phyloP scores from a whole-genome alignment of 2,329 filamentous ascomycete genomes.

The Epicoccum nigrum region DNA sequence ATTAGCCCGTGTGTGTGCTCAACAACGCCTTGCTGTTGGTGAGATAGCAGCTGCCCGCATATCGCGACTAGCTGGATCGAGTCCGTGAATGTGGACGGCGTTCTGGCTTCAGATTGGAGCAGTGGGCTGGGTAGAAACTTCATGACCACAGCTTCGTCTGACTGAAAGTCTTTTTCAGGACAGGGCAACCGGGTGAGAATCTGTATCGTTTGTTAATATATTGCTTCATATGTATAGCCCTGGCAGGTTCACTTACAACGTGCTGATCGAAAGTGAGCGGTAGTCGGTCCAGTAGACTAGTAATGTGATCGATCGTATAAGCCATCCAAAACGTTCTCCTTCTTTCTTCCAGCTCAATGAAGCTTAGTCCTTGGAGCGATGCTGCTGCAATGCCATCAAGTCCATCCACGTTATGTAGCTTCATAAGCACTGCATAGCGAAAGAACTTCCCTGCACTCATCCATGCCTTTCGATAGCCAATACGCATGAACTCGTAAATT shows the following conservation, averaged over 20 bases:
- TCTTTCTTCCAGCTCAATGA: slow-evolving; percentile 4
- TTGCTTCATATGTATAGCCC: not conserved
- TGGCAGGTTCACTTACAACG: not conserved
- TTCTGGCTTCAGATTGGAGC: not conserved
- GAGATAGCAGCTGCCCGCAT: slow-evolving; percentile 2
- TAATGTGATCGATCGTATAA: slow-evolving; percentile 5
- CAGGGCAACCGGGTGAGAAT: slow-evolving; percentile 8
- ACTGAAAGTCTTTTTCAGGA: slow-evolving; percentile 8
- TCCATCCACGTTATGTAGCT: slow-evolving; percentile 6
- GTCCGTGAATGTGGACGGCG: slow-evolving; percentile 4
- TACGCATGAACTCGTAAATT: slow-evolving; percentile 4
- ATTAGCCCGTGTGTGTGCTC: slow-evolving; percentile 6
- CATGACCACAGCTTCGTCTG: slow-evolving; percentile 1
- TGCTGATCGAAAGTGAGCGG: slow-evolving; percentile 7
- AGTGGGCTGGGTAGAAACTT: not conserved
- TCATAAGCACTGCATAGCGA: slow-evolving; percentile 3
- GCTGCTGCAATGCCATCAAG: not conserved
- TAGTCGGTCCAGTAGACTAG: slow-evolving; percentile 1
- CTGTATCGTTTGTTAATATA: not conserved
- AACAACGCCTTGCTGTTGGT: slow-evolving; percentile 4
- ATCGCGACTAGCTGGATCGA: slow-evolving; percentile 4
- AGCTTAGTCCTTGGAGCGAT: not conserved
- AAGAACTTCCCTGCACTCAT: slow-evolving; percentile 10
- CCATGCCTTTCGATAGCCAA: slow-evolving; percentile 6
- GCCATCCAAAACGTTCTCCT: slow-evolving; percentile 9